These are phyloP conservation scores for Metarhizium humberi DNA, from an alignment of 2,329 filamentous ascomycete species.

Conservation along the genomic window DNA sequence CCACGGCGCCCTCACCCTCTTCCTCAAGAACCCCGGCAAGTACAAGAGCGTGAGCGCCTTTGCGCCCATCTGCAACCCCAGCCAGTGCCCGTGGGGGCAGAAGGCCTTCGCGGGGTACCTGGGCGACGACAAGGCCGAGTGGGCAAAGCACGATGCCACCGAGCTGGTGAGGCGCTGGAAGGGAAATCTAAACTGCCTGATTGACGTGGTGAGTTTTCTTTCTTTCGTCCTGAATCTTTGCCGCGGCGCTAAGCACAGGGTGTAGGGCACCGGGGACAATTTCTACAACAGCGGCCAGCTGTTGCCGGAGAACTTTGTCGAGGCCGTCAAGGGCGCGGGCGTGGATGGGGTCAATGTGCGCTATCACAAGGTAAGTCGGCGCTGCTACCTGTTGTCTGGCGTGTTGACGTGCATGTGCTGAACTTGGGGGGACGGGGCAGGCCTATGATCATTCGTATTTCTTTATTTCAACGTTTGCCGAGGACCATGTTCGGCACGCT, in stretches of 20 bases:
- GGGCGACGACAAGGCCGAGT: conserved; percentile 64
- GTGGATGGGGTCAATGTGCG: conserved; percentile 65
- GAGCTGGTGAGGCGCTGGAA: conserved; percentile 75
- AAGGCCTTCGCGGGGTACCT: conserved; percentile 94
- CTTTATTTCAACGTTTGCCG: conserved; percentile 84
- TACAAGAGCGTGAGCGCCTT: conserved; percentile 88
- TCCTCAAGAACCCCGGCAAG: conserved; percentile 80
- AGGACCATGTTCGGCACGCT: conserved; percentile 85
- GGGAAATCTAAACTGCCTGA: conserved; percentile 62
- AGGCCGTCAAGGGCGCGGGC: conserved; percentile 67
- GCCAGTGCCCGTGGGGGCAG: conserved; percentile 81
- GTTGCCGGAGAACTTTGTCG: conserved; percentile 83
- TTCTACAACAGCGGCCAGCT: conserved; percentile 94
- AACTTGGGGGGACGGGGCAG: conserved; percentile 21
- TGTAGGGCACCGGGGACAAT: conserved; percentile 79
- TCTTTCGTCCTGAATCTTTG: neutral
- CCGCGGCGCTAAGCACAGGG: neutral
- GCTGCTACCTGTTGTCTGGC: no score
- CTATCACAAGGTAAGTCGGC: conserved; percentile 59
- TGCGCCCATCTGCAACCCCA: conserved; percentile 82
- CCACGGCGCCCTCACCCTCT: conserved; percentile 87
- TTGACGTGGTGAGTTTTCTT: conserved; percentile 65
- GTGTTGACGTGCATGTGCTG: no score
- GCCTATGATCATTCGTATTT: conserved; percentile 97
- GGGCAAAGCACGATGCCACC: conserved; percentile 86